These are phyloP conservation scores for Linnemannia exigua DNA, from an alignment of 192 early-diverging fungal genomes.

Conservation along the genomic window DNA sequence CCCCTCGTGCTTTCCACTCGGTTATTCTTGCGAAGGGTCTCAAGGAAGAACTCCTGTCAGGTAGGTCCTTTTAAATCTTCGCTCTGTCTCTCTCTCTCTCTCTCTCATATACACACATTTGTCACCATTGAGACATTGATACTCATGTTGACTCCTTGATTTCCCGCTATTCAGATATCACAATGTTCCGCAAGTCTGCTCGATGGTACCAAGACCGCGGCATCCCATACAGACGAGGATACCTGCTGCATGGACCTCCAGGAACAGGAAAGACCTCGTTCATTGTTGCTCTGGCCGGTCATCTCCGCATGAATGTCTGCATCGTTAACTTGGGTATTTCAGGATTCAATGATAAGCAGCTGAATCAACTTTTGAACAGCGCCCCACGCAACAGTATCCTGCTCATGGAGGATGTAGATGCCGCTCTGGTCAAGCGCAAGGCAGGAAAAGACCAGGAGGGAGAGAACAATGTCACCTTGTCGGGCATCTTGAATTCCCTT, in stretches of 20 bases:
- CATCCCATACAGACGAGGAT: conserved; percentile 67
- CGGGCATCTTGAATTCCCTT: conserved; percentile 64
- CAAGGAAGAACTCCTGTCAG: conserved; percentile 58
- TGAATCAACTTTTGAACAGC: conserved; percentile 57
- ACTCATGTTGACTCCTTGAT: not conserved
- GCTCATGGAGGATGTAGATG: conserved; percentile 68
- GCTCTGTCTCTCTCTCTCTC: not conserved
- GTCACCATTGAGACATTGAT: not conserved
- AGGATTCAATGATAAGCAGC: conserved; percentile 59
- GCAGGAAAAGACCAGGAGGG: conserved; percentile 41
- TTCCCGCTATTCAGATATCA: conserved; percentile 51
- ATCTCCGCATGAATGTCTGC: conserved; percentile 64
- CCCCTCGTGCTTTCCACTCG: conserved; percentile 60
- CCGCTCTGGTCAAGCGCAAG: conserved; percentile 36
- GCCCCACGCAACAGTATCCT: conserved; percentile 64
- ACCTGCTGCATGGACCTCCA: conserved; percentile 66
- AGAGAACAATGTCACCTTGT: conserved; percentile 56
- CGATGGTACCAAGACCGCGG: conserved; percentile 64
- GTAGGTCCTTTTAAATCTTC: conserved; percentile 19
- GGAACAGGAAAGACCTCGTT: conserved; percentile 69
- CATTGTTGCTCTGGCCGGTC: conserved; percentile 66
- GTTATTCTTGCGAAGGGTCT: conserved; percentile 62
- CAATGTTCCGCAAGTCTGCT: conserved; percentile 57
- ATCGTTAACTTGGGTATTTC: conserved; percentile 63
- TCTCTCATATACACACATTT: no score